Base-by-base conservation (phyloP, 148 eudicot species). In the Vaccinium vitisidaea region DNA sequence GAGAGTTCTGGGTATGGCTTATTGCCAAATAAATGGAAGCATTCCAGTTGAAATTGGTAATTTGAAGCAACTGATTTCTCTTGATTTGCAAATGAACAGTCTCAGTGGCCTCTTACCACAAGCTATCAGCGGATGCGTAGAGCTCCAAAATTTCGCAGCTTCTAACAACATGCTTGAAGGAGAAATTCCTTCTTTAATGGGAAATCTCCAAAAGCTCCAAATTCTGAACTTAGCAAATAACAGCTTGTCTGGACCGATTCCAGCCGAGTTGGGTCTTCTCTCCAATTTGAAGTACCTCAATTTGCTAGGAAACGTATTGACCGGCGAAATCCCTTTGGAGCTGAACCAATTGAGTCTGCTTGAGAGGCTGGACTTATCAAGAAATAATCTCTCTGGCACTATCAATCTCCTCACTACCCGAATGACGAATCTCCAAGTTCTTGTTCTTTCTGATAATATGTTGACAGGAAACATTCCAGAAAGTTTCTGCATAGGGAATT, bases 191-290 rank as follows among this genome's bases (percentile, higher is more conserved):
- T 49, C 90, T 84, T 90, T 93, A 23, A 55, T 95, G 69, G 93
- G 93, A 19, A 89, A 89, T 52, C 95, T 94, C 48, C 39, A 84
- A 61, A 84, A 86, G 25, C 83, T 95, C 30, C 80, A 91, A 83
- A 84, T 93, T 79, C 76, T 95, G 82, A 95, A 94, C 82, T 91
- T 95, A 80, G 98, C 94, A 39, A 95, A 95, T 78, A 95, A 95
- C 77, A 91, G 88, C 82, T 84, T 95, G 19, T 90, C 95, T 32
- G 96, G 95, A 36, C n/a, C 79, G 21, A 89, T 95, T 82, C 95
- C 98, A 5, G 74, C 65, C 4, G 91, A 90, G 87, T 58, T 95
- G 32, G 84, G 91, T n/a, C 32, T 39, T 25, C 88, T 94, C 83
- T 84, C 81, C 54, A 88, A 86, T 69, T 85, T 95, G 91, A 86